Base-by-base conservation (phyloP, 164 flowering plant species). In the Chimonanthus praecox region DNA sequence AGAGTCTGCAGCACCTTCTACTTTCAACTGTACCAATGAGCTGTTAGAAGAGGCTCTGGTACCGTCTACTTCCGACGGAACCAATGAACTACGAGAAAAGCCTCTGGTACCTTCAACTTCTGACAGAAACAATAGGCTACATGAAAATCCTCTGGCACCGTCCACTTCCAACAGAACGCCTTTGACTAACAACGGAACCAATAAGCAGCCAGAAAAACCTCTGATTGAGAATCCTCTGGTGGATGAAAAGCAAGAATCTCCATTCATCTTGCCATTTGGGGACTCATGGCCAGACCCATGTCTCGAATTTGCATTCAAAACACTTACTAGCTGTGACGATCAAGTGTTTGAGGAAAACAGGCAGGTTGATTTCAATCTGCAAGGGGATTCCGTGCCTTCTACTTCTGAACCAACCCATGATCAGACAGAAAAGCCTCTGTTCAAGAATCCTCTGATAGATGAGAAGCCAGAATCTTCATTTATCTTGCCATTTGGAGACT, bases 281-380 rank as follows among this genome's bases (percentile, higher is more conserved):
- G 82, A 80, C 46, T 69, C 80, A 10, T 80, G 79, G 83, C 74
- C 81, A 15, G 85, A 84, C 46, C 87, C 87, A 16, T 80, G 85
- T 71, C 76, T 84, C n/a, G 82, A 80, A 60, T 84, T 84, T 65
- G 87, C 87, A n/a, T 80, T 80, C 75, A 84, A 84, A 62, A 84
- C 85, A 47, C 84, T 81, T 45, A 81, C 83, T 1, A 80, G 33
- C 33, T 33, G 84, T 71, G 85, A 13, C 16, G 60, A 54, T 11
- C 60, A 54, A n/a, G 4, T 54, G 60, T 15, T n/a, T 11, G 16
- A 54, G 6, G 16, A 13, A 4, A 54, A 10, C 16, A n/a, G 16
- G 11, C 16, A 54, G 60, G 11, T n/a, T 11, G 16, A 54, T 11
- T 54, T 54, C 60, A 54, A n/a, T 54, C 60, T 0, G 16, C 60